Conservation (phyloP, 176 grass and related monocot species). For the Aegilops umbellulata region DNA sequence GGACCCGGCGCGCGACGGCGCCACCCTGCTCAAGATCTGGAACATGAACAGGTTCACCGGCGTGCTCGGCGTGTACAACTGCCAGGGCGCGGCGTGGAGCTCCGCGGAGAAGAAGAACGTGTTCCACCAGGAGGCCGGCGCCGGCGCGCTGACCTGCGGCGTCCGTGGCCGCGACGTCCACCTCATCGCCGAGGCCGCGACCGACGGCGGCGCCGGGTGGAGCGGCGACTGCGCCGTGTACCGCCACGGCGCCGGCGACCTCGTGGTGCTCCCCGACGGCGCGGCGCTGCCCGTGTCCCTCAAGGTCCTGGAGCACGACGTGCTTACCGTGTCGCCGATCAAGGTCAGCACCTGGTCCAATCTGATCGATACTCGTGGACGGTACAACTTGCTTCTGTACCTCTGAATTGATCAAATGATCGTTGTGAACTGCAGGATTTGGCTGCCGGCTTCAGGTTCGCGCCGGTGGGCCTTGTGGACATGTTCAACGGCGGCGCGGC, state of each 20-base stretch:
- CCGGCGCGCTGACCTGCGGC: slow-evolving; percentile 56
- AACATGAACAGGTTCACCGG: slow-evolving; percentile 98
- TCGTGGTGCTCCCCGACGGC: slow-evolving; percentile 49
- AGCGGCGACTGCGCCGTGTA: slow-evolving; percentile 71
- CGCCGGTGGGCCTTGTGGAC: slow-evolving; percentile 68
- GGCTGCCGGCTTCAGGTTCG: slow-evolving; percentile 57
- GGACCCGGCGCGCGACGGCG: slow-evolving; percentile 76
- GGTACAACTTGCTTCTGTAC: neutral
- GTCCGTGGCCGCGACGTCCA: slow-evolving; percentile 64
- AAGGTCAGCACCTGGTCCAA: slow-evolving; percentile 50
- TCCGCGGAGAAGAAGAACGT: slow-evolving; percentile 80
- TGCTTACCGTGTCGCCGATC: slow-evolving; percentile 75
- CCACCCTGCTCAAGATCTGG: slow-evolving; percentile 96
- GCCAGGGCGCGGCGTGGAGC: slow-evolving; percentile 98
- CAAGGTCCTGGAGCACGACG: slow-evolving; percentile 82
- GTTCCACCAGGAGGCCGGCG: slow-evolving; percentile 52
- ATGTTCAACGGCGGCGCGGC: slow-evolving; percentile 92
- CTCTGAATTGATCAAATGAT: neutral
- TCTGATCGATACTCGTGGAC: neutral
- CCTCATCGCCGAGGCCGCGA: slow-evolving; percentile 64
- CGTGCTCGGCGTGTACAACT: slow-evolving; percentile 89
- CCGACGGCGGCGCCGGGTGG: slow-evolving; percentile 61
- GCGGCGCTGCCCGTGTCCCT: slow-evolving; percentile 61
- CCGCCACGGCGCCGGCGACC: slow-evolving; percentile 38
- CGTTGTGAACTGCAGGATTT: slow-evolving; percentile 44